These are phyloP conservation scores for Tardiomyces blankii DNA, from an alignment of 1,139 yeast genomes.

Conservation along the genomic window DNA sequence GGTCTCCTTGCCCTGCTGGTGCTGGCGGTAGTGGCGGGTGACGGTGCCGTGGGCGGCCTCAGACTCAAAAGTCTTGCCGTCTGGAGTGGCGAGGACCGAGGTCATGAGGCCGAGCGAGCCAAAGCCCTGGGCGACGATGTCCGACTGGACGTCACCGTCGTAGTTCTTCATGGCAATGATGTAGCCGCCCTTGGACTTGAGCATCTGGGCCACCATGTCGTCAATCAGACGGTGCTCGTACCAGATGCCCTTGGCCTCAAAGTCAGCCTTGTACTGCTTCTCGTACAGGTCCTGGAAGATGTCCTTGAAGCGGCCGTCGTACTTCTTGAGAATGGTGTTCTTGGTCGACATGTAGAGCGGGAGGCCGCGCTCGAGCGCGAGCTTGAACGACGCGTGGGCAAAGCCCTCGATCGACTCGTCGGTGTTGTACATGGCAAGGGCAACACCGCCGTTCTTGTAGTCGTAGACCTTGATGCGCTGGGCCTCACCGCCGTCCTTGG, in stretches of 20 bases:
- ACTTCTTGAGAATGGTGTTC: constrained; percentile 85
- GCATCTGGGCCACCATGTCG: constrained; percentile 98
- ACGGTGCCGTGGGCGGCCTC: constrained; percentile 99
- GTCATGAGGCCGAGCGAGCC: constrained; percentile 97
- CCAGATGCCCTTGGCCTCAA: constrained; percentile 76
- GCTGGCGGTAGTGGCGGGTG: constrained; percentile 90
- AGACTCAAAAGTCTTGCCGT: constrained; percentile 89
- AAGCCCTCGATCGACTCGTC: constrained; percentile 82
- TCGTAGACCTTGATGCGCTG: constrained; percentile 55
- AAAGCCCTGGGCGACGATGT: constrained; percentile 95
- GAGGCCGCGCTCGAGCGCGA: constrained; percentile 67
- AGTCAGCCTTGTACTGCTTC: constrained; percentile 50
- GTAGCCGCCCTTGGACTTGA: constrained; percentile 89
- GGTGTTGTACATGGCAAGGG: constrained; percentile 90
- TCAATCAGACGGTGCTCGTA: constrained; percentile 94
- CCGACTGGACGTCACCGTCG: constrained; percentile 96
- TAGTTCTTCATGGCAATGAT: constrained; percentile 93
- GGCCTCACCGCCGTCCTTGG: constrained; percentile 49
- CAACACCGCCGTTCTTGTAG: constrained; percentile 73
- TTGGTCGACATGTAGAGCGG: constrained; percentile 83
- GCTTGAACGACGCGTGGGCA: constrained; percentile 84
- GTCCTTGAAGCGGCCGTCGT: constrained; percentile 93
- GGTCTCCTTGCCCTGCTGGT: constrained; percentile 92
- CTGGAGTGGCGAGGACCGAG: constrained; percentile 86
- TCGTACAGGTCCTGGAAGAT: constrained; percentile 79